Percentiles rank a stretch among this genome's conserved stretches.
Evolutionary conservation across 495 filamentous ascomycete species (phyloP).

Genomic region (Astrothelium macrocarpum): DNA sequence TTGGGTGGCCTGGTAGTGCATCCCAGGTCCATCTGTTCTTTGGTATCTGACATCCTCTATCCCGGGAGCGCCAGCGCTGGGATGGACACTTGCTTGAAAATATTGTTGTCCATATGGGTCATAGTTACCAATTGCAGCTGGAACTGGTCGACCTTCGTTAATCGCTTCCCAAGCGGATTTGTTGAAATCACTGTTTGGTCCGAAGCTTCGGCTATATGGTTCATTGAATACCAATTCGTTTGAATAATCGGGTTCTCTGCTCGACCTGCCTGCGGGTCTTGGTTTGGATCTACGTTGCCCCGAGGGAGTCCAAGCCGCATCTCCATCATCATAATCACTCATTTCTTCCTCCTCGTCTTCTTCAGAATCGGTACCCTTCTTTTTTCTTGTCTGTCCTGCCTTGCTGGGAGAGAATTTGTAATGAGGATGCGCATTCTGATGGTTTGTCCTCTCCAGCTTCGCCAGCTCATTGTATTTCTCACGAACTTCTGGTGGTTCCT

Average conservation of each 20-base stretch:
- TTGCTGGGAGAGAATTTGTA: slow-evolving; percentile 95
- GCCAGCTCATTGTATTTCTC: slow-evolving; percentile 76
- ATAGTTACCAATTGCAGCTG: slow-evolving; percentile 43
- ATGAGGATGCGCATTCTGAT: slow-evolving; percentile 74
- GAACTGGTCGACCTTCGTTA: slow-evolving; percentile 52
- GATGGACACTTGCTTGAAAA: slow-evolving; percentile 49
- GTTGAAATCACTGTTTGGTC: slow-evolving; percentile 25
- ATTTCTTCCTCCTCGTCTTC: slow-evolving; percentile 20
- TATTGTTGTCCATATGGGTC: slow-evolving; percentile 46
- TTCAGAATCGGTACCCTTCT: slow-evolving; percentile 27
- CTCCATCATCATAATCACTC: slow-evolving; percentile 18
- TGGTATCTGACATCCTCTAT: slow-evolving; percentile 20
- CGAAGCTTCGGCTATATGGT: slow-evolving; percentile 2
- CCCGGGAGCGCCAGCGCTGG: background rate
- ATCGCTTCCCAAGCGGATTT: slow-evolving; percentile 51
- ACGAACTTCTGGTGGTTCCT: slow-evolving; percentile 61
- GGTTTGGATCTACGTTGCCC: slow-evolving; percentile 11
- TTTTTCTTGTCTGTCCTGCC: slow-evolving; percentile 47
- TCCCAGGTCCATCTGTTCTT: slow-evolving; percentile 18
- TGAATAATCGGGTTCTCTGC: background rate
- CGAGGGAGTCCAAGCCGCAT: slow-evolving; percentile 25
- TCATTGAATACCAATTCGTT: background rate
- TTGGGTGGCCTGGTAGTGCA: slow-evolving; percentile 20
- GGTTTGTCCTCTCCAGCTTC: slow-evolving; percentile 73
- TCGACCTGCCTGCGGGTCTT: slow-evolving; percentile 7